Evolutionary conservation across 176 grass and related monocot genomes (phyloP), one percentile per base, ranked within the genome.

Genomic region (Zea mays): DNA sequence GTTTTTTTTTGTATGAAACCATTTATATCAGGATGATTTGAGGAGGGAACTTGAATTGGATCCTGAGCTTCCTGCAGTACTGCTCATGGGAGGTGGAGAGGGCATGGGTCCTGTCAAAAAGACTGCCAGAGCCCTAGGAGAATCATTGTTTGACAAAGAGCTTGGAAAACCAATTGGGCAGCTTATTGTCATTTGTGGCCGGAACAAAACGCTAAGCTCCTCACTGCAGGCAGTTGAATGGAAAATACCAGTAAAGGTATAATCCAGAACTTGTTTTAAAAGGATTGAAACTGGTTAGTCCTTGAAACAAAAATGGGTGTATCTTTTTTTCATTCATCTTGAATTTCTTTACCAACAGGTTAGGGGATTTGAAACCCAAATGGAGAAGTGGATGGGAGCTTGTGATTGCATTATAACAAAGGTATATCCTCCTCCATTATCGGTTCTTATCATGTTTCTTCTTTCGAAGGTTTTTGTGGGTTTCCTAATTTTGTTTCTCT

Each of bases 331-430:
- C 80, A 41, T 63, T 57, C 36, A 60, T n/a, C 42, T 0, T 46
- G 1, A 21, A 1, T 45, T 82, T 27, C 52, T 59, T 49, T 67
- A 36, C 65, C 75, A 68, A 85, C 84, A 99, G 96, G 72, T 99
- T 63, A 87, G 92, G 64, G 96, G 96, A 86, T 99, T 99, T 72
- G 96, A 95, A 67, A 99, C 92, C 20, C 96, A 99, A 78, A 99
- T 99, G 96, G 96, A 99, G 85, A 99, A 99, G 70, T 99, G 96
- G 96, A 99, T 99, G 96, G 96, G 92, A 7, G 85, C 90, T 66
- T 99, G 92, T 83, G 96, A 99, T 75, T 99, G 96, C 64, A 90
- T 99, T 90, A 99, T 99, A 90, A 99, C 96, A 75, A 99, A 99
- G 90, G 96, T 95, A 83, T 51, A 64, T 44, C 21, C 7, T 60